Evolutionary conservation across 225 moss, liverwort and hornwort species (phyloP), one percentile per base, ranked within the genome.

Genomic region (Asterella californica): DNA sequence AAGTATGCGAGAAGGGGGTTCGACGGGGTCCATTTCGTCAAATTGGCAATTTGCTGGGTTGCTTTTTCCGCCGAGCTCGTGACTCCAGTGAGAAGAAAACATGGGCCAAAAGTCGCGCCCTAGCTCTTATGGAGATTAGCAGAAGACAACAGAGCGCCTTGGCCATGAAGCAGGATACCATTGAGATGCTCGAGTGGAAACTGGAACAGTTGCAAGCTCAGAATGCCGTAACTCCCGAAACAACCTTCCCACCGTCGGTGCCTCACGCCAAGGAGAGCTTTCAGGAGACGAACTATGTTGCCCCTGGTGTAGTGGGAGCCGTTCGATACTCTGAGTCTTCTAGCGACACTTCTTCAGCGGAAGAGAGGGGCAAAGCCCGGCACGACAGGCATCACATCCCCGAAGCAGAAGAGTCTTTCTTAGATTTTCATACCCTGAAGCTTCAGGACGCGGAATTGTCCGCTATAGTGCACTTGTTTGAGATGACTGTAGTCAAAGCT

Each of bases 171-270:
- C 93, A 96, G 72, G 93, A 93, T 19, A 92, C 92, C 0, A 96
- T 96, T 25, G 93, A 92, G 81, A 72, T 96, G 73, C 84, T 96
- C 10, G 90, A 96, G 83, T 93, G 93, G 92, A 96, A 93, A 77
- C 84, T 96, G 25, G 89, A 92, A 48, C 93, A 93, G 82, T 84
- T 96, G 0, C 93, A 93, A 83, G 33, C 83, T 14, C 77, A 82
- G 11, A 74, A 68, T 2, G 52, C 78, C 50, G 5, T 73, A 14
- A 80, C 82, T 30, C 60, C 62, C 10, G 90, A 87, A 38, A 82
- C 76, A 18, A 66, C 79, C 7, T 54, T 86, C 74, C 82, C 84
- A 8, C 83, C 89, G 25, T 83, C 87, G 33, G 84, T 86, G 72
- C 84, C 85, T 15, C 72, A 86, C 34, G 84, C 87, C 6, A 89